phyloP scores from a whole-genome alignment of 2,329 filamentous ascomycete genomes.

The Cercospora sesami region DNA sequence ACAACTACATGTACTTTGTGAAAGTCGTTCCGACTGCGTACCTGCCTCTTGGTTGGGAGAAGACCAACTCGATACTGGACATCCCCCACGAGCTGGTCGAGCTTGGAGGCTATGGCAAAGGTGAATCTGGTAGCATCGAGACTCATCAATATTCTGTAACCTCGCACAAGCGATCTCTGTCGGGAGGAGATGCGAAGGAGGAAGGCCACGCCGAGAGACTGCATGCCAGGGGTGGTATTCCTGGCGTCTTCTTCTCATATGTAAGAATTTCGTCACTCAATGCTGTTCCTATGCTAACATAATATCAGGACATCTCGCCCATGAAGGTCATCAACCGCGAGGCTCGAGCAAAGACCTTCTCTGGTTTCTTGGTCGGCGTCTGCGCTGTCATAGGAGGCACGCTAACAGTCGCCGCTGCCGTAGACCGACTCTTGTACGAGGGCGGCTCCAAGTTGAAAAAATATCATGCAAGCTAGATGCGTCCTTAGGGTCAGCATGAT shows the following conservation, averaged over 20 bases:
- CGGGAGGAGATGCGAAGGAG: constrained; percentile 77
- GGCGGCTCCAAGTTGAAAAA: constrained; percentile 84
- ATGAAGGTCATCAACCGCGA: constrained; percentile 99
- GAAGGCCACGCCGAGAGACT: constrained; percentile 91
- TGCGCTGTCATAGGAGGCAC: constrained; percentile 95
- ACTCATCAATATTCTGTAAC: constrained; percentile 99
- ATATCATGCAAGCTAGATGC: constrained; percentile 61
- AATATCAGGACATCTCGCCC: constrained; percentile 75
- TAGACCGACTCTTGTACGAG: constrained; percentile 90
- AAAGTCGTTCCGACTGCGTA: constrained; percentile 98
- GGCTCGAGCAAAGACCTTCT: constrained; percentile 82
- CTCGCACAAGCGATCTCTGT: constrained; percentile 85
- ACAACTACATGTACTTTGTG: constrained; percentile 98
- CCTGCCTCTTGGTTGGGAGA: constrained; percentile 85
- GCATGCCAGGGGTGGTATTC: constrained; percentile 88
- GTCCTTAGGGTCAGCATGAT: constrained; percentile 2
- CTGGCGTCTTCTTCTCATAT: constrained; percentile 97
- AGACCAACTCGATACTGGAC: constrained; percentile 47
- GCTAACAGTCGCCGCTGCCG: constrained; percentile 87
- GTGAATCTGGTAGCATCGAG: constrained; percentile 75
- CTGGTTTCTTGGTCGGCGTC: constrained; percentile 87
- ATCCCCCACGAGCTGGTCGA: constrained; percentile 54
- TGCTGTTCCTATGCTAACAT: background rate
- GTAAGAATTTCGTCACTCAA: constrained; percentile 56
- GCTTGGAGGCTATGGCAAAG: constrained; percentile 67